Percentiles rank a stretch among this genome's conserved stretches.
Conservation (phyloP, 805 yeast species). For the Wickerhamomyces bovis region DNA sequence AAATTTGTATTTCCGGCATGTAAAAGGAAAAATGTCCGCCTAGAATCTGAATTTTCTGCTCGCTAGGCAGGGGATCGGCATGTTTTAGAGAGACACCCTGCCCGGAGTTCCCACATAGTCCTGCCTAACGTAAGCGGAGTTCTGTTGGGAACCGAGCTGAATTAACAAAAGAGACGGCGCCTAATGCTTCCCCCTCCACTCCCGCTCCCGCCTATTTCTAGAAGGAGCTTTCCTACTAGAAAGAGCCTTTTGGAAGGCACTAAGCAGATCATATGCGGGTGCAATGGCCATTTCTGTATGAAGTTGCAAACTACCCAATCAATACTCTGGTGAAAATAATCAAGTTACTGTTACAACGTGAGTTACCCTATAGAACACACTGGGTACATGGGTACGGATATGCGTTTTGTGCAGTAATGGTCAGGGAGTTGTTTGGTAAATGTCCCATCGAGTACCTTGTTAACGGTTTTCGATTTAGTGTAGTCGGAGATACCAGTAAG, state of each 20-base stretch:
- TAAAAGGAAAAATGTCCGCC: neutral
- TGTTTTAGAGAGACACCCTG: neutral
- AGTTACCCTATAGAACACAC: neutral
- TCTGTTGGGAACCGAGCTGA: too few relatives aligned
- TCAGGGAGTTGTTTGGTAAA: too few relatives aligned
- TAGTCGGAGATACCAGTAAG: too few relatives aligned
- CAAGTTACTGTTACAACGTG: neutral
- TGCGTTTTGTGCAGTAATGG: neutral
- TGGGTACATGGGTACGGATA: neutral
- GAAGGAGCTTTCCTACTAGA: neutral
- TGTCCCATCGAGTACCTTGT: too few relatives aligned
- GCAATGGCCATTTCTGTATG: neutral
- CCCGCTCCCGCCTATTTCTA: neutral
- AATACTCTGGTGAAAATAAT: neutral
- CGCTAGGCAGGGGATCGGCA: too few relatives aligned
- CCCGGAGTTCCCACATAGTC: too few relatives aligned
- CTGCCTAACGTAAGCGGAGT: neutral
- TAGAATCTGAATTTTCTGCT: too few relatives aligned
- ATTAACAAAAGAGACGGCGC: too few relatives aligned
- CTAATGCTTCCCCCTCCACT: too few relatives aligned
- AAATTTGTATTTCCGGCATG: neutral
- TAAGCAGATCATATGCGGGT: neutral
- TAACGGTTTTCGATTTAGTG: too few relatives aligned
- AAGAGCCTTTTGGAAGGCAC: neutral
- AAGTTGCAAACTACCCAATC: neutral